phyloP scores from a whole-genome alignment of 169 alveolate species.

The Plasmodium malariae region DNA sequence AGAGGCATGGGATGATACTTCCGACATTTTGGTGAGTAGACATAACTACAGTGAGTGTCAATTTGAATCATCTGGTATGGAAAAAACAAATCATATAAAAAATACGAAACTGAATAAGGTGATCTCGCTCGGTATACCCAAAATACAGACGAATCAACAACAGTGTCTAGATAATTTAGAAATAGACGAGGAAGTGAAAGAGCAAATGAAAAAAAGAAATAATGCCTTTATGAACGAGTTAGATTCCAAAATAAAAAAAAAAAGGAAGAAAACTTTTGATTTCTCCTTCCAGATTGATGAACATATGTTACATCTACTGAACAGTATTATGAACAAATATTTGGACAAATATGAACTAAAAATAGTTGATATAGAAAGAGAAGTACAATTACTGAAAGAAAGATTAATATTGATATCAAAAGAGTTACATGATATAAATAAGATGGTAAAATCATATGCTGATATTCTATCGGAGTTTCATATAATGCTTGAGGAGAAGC shows the following conservation, averaged over 20 bases:
- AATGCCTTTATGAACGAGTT: background rate
- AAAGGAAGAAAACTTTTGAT: background rate
- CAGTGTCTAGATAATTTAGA: too few relatives aligned
- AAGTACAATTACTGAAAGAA: background rate
- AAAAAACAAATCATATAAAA: background rate
- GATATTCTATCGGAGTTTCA: background rate
- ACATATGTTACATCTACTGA: background rate
- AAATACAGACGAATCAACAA: too few relatives aligned
- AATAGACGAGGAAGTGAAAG: background rate
- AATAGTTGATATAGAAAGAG: background rate
- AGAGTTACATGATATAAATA: background rate
- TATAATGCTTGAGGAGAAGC: constrained; percentile 6
- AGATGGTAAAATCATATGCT: constrained; percentile 1
- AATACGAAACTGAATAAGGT: background rate
- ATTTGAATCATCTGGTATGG: too few relatives aligned
- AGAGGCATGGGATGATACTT: too few relatives aligned
- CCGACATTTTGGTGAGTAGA: too few relatives aligned
- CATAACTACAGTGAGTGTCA: too few relatives aligned
- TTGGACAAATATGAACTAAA: constrained; percentile 19
- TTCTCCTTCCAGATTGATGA: background rate
- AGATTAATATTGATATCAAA: background rate
- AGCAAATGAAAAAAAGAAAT: background rate
- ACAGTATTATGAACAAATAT: background rate
- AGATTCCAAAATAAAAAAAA: background rate
- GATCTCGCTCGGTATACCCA: background rate